phyloP scores from a whole-genome alignment of 2,329 filamentous ascomycete genomes.

The Phaeosphaeria sp. region DNA sequence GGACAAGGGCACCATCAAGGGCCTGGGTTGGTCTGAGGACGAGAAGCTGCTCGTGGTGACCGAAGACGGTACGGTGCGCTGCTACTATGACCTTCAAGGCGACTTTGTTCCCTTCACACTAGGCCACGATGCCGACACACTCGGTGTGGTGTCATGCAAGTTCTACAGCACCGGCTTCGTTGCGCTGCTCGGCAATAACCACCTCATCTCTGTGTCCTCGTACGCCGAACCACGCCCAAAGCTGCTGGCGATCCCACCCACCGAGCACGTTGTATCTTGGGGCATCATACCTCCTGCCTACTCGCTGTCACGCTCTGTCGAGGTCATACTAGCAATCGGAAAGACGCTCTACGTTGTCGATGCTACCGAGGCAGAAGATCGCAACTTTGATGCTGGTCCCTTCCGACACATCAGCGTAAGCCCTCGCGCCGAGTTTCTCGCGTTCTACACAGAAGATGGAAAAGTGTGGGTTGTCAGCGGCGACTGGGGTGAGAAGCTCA shows the following conservation, averaged over 20 bases:
- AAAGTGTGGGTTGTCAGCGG: conserved; percentile 91
- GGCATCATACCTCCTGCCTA: conserved; percentile 85
- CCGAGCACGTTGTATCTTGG: conserved; percentile 86
- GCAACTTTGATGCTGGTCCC: conserved; percentile 87
- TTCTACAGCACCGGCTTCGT: conserved; percentile 96
- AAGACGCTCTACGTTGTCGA: conserved; percentile 88
- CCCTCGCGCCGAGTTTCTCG: conserved; percentile 86
- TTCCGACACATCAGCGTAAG: conserved; percentile 92
- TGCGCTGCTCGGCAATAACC: conserved; percentile 86
- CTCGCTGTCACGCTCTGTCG: conserved; percentile 89
- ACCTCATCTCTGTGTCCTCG: conserved; percentile 82
- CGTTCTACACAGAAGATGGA: conserved; percentile 84
- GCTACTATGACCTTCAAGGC: conserved; percentile 88
- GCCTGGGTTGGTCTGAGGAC: conserved; percentile 94
- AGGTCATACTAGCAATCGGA: conserved; percentile 85
- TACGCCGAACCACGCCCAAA: conserved; percentile 92
- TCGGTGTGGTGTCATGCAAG: conserved; percentile 84
- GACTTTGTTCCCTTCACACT: conserved; percentile 95
- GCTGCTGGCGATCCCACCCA: conserved; percentile 76
- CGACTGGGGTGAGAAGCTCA: conserved; percentile 90
- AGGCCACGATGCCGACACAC: conserved; percentile 85
- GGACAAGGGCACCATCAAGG: conserved; percentile 88
- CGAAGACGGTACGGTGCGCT: conserved; percentile 86
- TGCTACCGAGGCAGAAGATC: conserved; percentile 87
- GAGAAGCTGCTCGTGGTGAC: conserved; percentile 90